Percentiles rank a stretch among this genome's conserved stretches.
Evolutionary conservation across 495 filamentous ascomycete genomes (phyloP).

Genomic region (Talaromyces ruber): DNA sequence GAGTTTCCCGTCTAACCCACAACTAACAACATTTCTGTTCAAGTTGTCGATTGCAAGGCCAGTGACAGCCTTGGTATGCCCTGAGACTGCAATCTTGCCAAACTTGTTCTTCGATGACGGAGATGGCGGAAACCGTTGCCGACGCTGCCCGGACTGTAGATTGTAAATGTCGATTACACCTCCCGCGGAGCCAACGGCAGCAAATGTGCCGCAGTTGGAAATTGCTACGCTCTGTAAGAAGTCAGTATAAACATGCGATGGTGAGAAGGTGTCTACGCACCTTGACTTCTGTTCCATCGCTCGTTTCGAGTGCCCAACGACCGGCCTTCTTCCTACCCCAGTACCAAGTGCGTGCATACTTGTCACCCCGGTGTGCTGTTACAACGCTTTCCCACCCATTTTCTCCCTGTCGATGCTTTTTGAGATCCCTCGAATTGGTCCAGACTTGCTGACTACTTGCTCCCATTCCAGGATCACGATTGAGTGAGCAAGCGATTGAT

Average conservation of each 20-base stretch:
- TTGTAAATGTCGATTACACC: constrained; percentile 92
- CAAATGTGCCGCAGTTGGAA: constrained; percentile 88
- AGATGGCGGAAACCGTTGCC: constrained; percentile 69
- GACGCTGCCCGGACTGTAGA: constrained; percentile 81
- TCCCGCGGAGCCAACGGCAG: constrained; percentile 73
- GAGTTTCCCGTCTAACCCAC: constrained; percentile 83
- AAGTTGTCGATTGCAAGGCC: constrained; percentile 78
- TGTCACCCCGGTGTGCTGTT: constrained; percentile 84
- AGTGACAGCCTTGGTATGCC: constrained; percentile 74
- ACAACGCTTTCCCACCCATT: constrained; percentile 96
- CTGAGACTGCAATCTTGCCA: neutral
- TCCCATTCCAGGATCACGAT: constrained; percentile 88
- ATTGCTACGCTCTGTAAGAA: constrained; percentile 61
- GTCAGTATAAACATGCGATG: constrained; percentile 3
- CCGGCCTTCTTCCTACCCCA: constrained; percentile 91
- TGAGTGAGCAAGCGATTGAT: constrained; percentile 80
- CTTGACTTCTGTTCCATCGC: constrained; percentile 72
- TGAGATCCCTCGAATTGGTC: constrained; percentile 58
- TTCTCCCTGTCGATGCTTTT: constrained; percentile 42
- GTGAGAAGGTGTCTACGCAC: constrained; percentile 17
- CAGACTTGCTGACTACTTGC: constrained; percentile 64
- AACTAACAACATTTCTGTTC: constrained; percentile 75
- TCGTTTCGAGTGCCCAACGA: constrained; percentile 84
- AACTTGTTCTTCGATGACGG: constrained; percentile 52
- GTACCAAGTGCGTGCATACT: constrained; percentile 88